Evolutionary conservation across 2,329 filamentous ascomycete genomes (phyloP), one percentile per base, ranked within the genome.

Genomic region (Magnaporthiopsis rhizophila): DNA sequence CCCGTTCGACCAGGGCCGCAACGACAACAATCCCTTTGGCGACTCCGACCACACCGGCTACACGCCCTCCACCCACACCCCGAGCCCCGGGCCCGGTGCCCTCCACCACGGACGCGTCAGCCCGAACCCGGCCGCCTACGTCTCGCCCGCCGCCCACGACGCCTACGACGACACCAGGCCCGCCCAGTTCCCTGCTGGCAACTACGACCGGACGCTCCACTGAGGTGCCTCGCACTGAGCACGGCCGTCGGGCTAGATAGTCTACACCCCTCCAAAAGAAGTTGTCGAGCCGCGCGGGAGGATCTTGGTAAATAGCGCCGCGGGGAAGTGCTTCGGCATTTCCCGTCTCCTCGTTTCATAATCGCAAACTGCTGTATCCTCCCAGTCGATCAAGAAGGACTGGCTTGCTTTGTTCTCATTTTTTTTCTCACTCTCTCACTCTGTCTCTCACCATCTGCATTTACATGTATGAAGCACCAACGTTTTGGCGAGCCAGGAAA

Each of bases 151-250:
- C 1, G 75, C 76, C 5, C 73, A 77, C 28, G 76, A 79, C 26
- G 76, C 77, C 34, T 82, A 80, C 67, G 77, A 80, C 60, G 78
- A 81, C 63, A 74, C 77, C 62, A 71, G 73, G 65, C 81, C 83
- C 0, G 81, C 76, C 26, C 79, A 82, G 64, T 88, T 88, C 71
- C 85, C 86, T 2, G 73, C 75, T 26, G 86, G 72, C 50, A 81
- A 86, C 71, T 88, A 88, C 71, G 82, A 86, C 69, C 78, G 82
- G 66, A 79, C 77, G 71, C 24, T 62, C n/a, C 60, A 30, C 60
- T 50, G 45, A 53, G n/a, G 21, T 11, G 21, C 21, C 21, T 30
- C 45, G 21, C 45, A 53, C 3, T 38, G 36, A 38, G 36, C 12
- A 4, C 12, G 12, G 13, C 36, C 36, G 36, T 38, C 36, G 12